phyloP scores from a whole-genome alignment of 441 rosid genomes.

The Gossypium davidsonii region DNA sequence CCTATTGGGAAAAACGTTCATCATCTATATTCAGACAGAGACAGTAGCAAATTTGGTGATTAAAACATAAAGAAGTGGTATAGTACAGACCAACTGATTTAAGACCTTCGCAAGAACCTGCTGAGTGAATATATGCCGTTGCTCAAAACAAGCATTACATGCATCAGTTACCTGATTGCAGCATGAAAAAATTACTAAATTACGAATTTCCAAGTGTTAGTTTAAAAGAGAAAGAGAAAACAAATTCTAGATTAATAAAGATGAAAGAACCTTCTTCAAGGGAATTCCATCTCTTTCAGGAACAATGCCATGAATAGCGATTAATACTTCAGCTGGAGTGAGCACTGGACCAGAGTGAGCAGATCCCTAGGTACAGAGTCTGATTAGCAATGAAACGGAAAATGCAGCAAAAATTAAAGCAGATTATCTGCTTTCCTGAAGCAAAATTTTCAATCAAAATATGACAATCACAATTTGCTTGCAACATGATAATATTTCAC shows the following conservation, averaged over 20 bases:
- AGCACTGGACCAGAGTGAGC: constrained; percentile 64
- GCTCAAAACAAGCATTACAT: constrained; percentile 94
- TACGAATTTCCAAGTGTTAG: constrained; percentile 5
- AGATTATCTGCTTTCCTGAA: neutral
- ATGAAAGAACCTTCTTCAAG: constrained; percentile 64
- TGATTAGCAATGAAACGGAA: constrained; percentile 10
- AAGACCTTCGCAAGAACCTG: constrained; percentile 94
- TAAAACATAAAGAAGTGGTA: constrained; percentile 13
- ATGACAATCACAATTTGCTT: neutral
- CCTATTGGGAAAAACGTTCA: constrained; percentile 44
- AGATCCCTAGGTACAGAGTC: constrained; percentile 50
- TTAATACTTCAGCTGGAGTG: constrained; percentile 79
- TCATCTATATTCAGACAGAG: constrained; percentile 16
- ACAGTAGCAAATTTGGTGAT: constrained; percentile 8
- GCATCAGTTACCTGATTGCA: constrained; percentile 84
- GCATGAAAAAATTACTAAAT: constrained; percentile 17
- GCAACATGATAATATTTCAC: neutral
- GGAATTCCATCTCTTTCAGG: constrained; percentile 90
- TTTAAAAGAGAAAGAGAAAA: constrained; percentile 1
- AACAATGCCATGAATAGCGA: constrained; percentile 90
- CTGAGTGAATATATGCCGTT: constrained; percentile 78
- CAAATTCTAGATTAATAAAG: constrained; percentile 8
- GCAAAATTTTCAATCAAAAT: neutral
- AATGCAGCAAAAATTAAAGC: constrained; percentile 11
- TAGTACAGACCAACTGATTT: constrained; percentile 83